Conservation (phyloP, 371 early-diverging fungal genomes). For the Syncephalastrum contaminatum region DNA sequence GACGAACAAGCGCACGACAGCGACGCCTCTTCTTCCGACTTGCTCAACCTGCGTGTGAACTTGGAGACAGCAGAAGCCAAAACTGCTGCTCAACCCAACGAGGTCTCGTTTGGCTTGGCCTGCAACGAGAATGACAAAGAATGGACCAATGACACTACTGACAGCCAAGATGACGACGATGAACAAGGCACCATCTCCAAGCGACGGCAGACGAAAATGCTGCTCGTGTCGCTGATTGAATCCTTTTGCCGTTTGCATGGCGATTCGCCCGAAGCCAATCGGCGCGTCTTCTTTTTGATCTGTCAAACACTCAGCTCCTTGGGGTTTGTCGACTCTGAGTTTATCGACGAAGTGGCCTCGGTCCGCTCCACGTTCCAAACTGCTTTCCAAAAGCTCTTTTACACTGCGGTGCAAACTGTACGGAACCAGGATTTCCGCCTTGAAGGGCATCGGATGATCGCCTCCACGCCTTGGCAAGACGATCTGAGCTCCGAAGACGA, state of each 20-base stretch:
- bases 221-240: slow-evolving; percentile 74
- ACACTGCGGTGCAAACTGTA: slow-evolving; percentile 75
- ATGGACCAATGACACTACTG: slow-evolving; percentile 41
- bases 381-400: slow-evolving; percentile 80
- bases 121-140: slow-evolving; percentile 21
- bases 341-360: slow-evolving; percentile 70
- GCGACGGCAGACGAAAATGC: slow-evolving; percentile 65
- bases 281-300: slow-evolving; percentile 79
- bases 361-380: slow-evolving; percentile 79
- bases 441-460: slow-evolving; percentile 11
- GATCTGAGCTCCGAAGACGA: slow-evolving; percentile 5
- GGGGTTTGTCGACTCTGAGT: slow-evolving; percentile 84
- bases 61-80: no score
- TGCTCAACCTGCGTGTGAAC: not conserved
- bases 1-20: slow-evolving; percentile 2
- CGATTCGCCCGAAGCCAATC: slow-evolving; percentile 78
- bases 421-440: slow-evolving; percentile 20
- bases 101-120: slow-evolving; percentile 2
- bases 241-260: slow-evolving; percentile 87
- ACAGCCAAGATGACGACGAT: slow-evolving; percentile 36
- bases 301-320: slow-evolving; percentile 62
- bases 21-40: not conserved
- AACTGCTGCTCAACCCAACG: no score
- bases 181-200: slow-evolving; percentile 21
- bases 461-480: slow-evolving; percentile 5